phyloP scores from a whole-genome alignment of 495 filamentous ascomycete species.

The Evansstolkia leycettana region DNA sequence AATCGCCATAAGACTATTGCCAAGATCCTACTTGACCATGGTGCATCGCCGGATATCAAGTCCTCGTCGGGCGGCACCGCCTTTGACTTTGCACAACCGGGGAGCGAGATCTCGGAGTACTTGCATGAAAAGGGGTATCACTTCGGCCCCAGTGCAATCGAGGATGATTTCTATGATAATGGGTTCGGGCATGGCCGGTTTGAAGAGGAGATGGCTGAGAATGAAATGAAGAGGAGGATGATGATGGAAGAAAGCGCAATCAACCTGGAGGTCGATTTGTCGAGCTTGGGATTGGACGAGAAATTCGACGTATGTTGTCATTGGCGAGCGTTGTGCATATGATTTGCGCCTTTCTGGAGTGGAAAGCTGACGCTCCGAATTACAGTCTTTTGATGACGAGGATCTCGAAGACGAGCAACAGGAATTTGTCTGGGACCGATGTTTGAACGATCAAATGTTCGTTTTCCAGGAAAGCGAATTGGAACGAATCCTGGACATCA shows the following conservation, averaged over 20 bases:
- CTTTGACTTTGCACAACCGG: slow-evolving; percentile 86
- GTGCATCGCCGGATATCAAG: slow-evolving; percentile 89
- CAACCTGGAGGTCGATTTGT: slow-evolving; percentile 92
- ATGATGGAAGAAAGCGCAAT: slow-evolving; percentile 99
- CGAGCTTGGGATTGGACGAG: slow-evolving; percentile 92
- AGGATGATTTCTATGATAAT: slow-evolving; percentile 88
- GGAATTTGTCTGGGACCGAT: slow-evolving; percentile 95
- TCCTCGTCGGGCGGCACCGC: slow-evolving; percentile 91
- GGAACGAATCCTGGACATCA: slow-evolving; percentile 78
- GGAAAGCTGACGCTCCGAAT: slow-evolving; percentile 9
- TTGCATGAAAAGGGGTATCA: slow-evolving; percentile 86
- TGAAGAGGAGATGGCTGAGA: slow-evolving; percentile 95
- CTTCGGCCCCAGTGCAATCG: slow-evolving; percentile 76
- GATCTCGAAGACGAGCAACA: slow-evolving; percentile 82
- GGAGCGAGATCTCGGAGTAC: slow-evolving; percentile 94
- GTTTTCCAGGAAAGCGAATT: slow-evolving; percentile 95
- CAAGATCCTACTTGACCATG: slow-evolving; percentile 81
- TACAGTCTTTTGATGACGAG: slow-evolving; percentile 52
- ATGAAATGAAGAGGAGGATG: slow-evolving; percentile 90
- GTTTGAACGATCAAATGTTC: slow-evolving; percentile 98
- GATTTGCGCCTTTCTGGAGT: slow-evolving; percentile 3
- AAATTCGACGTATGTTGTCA: slow-evolving; percentile 64
- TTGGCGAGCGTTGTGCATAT: background rate
- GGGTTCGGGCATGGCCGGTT: slow-evolving; percentile 90
- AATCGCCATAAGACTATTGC: slow-evolving; percentile 94